phyloP scores from a whole-genome alignment of 2,329 filamentous ascomycete species.

The Talaromyces sp. region DNA sequence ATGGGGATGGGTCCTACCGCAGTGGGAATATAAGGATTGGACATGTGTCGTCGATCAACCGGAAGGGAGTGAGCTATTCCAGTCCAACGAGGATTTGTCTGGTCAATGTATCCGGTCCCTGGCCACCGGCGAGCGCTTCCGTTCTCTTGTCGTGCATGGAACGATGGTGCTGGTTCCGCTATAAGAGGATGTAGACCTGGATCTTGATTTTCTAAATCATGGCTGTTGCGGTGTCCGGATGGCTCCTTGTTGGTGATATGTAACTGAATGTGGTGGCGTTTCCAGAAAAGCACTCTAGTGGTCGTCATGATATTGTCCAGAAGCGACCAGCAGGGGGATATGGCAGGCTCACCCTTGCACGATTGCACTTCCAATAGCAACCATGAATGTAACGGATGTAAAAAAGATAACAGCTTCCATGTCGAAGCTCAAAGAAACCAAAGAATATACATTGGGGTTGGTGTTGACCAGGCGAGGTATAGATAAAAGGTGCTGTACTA shows the following conservation, averaged over 20 bases:
- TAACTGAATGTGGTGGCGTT: conserved; percentile 16
- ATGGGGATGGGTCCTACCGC: neutral
- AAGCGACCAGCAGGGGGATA: neutral
- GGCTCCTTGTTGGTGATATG: conserved; percentile 13
- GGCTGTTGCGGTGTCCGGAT: neutral
- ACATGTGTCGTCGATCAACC: neutral
- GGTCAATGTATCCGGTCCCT: neutral
- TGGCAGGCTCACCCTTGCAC: conserved; percentile 15
- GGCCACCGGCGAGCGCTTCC: neutral
- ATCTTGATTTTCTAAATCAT: conserved; percentile 9
- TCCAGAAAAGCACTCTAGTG: conserved; percentile 15
- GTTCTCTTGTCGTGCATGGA: conserved; percentile 13
- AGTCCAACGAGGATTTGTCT: neutral
- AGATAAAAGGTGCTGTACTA: neutral
- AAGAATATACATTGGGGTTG: neutral
- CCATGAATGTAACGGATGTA: conserved; percentile 13
- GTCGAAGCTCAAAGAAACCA: neutral
- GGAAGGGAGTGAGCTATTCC: neutral
- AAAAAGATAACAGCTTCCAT: conserved; percentile 19
- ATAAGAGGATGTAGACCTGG: neutral
- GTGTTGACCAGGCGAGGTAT: neutral
- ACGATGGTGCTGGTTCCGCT: neutral
- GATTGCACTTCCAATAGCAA: conserved; percentile 11
- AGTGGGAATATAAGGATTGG: neutral
- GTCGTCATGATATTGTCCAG: neutral